Base-by-base conservation (phyloP, 768 basidiomycete species). In the Roridomyces roridus region DNA sequence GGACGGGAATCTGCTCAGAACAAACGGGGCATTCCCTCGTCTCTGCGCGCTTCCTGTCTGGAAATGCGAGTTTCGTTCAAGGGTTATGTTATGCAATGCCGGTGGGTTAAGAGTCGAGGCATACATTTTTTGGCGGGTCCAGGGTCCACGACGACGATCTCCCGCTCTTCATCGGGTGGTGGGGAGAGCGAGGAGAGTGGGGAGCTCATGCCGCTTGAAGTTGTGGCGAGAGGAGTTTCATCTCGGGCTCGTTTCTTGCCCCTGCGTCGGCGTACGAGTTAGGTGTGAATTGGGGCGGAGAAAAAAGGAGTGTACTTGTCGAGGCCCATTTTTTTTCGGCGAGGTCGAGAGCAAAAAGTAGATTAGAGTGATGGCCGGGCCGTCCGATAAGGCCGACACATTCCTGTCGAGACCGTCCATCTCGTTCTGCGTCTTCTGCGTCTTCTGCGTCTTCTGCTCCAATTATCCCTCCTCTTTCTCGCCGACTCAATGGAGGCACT, bases 11-110 rank as follows among this genome's bases (percentile, higher is more conserved):
- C 35, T 68, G 68, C 67, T 93, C 91, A 14, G 79, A 74, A 71
- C 91, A 94, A 35, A 88, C 83, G 2, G 91, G 92, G 66, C 91
- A 94, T 55, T 76, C 76, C 54, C 85, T 78, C 3, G 89, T 93
- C 67, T 92, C 90, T 17, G 87, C 90, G 40, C 87, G 84, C 68
- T 85, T 89, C 40, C 53, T 48, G 51, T 62, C 60, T 62, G 40
- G 31, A 28, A 31, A 18, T 28, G 40, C 15, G 11, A 42, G 34
- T 42, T 41, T 25, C 11, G 28, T 43, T 5, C 23, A 8, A 5
- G 24, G 42, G 23, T 25, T 23, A 14, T 9, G 7, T 6, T 20
- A 17, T 36, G 29, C 29, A 7, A 31, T 6, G 29, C 7, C 29
- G 29, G 29, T 31, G 6, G 29, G 62, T 65, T 34, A 42, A 14